Percentiles rank a stretch among this genome's conserved stretches.
phyloP scores from a whole-genome alignment of 1,284 basidiomycete species.

The Sparassis latifolia region DNA sequence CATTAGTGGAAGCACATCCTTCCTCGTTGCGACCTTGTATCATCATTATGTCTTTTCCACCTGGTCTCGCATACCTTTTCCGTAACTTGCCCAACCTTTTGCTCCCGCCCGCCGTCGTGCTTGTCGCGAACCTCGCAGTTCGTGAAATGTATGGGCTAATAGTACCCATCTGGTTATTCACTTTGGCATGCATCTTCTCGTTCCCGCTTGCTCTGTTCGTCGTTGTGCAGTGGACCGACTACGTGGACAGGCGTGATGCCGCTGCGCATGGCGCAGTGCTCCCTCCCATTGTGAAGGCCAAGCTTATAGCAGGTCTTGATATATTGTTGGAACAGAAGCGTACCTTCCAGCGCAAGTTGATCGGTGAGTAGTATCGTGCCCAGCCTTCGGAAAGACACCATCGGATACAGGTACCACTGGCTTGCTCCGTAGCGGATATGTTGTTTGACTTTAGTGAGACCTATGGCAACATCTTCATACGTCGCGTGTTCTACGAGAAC shows the following conservation, averaged over 20 bases:
- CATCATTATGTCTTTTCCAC: not conserved
- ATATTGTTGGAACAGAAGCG: slow-evolving; percentile 4
- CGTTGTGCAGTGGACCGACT: slow-evolving; percentile 3
- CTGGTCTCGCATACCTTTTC: slow-evolving; percentile 1
- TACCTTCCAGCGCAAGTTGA: not conserved
- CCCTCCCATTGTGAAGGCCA: slow-evolving; percentile 10
- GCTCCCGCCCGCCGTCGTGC: not conserved
- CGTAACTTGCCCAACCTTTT: not conserved
- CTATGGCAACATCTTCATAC: slow-evolving; percentile 16
- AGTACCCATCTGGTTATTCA: slow-evolving; percentile 4
- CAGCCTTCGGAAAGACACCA: too few species aligned
- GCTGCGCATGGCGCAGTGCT: slow-evolving; percentile 16
- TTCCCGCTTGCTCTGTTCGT: slow-evolving; percentile 7
- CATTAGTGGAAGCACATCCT: too few species aligned
- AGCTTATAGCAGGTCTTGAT: slow-evolving; percentile 18
- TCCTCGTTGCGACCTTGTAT: too few species aligned
- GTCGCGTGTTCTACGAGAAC: slow-evolving; percentile 10
- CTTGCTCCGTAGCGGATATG: slow-evolving; percentile 11
- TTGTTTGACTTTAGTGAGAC: slow-evolving; percentile 11
- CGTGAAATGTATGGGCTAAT: not conserved
- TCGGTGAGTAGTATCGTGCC: too few species aligned
- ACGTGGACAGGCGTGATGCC: slow-evolving; percentile 11
- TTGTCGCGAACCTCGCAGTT: not conserved
- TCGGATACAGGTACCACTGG: not conserved
- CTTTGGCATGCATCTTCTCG: slow-evolving; percentile 5